Evolutionary conservation across 345 rosid species (phyloP).

Genomic region (Lenwebbia sp.): DNA sequence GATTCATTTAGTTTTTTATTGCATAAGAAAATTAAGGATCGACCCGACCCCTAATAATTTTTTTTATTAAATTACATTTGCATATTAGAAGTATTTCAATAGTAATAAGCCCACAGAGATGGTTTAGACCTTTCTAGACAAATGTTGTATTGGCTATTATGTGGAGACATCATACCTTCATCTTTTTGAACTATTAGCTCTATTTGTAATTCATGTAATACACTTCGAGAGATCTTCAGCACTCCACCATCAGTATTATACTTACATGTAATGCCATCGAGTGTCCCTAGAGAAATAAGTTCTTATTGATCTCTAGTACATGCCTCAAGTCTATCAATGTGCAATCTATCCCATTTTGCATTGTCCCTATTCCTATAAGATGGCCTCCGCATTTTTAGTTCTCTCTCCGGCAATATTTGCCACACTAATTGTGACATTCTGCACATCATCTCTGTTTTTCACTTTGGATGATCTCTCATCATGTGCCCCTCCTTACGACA

Average conservation of each 20-base stretch:
- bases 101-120: too few relatives aligned
- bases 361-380: not conserved
- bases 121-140: too few relatives aligned
- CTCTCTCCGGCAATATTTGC: not conserved
- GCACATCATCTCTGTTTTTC: not conserved
- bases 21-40: too few relatives aligned
- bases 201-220: too few relatives aligned
- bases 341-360: not conserved
- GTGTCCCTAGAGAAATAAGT: not conserved
- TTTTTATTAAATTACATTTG: too few relatives aligned
- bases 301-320: not conserved
- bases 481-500: not conserved
- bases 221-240: not conserved
- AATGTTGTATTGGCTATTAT: too few relatives aligned
- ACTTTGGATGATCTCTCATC: not conserved
- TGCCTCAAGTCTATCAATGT: not conserved
- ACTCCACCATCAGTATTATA: too few relatives aligned
- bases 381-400: not conserved
- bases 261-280: not conserved
- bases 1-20: too few relatives aligned
- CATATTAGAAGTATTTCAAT: too few relatives aligned
- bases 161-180: too few relatives aligned
- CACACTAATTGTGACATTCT: not conserved
- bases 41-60: too few relatives aligned
- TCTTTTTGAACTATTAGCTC: too few relatives aligned